Evolutionary conservation across 1,284 basidiomycete species (phyloP).

Genomic region (Hymenochaete sp.): DNA sequence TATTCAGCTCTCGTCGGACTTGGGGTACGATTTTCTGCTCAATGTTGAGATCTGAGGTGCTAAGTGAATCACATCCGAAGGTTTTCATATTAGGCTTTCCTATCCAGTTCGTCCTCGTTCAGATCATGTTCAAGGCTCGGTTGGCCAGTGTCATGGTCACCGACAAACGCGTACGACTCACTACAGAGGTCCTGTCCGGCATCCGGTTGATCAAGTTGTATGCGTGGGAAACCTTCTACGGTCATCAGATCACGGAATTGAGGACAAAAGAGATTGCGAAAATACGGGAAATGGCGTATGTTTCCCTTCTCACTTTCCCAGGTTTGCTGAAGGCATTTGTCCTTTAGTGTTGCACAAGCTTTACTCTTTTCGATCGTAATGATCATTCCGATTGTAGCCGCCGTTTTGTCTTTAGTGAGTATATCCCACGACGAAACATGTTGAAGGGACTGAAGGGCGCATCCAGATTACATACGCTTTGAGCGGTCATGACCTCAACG

Average conservation of each 20-base stretch:
- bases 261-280: slow-evolving; percentile 45
- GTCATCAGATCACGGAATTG: slow-evolving; percentile 40
- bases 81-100: slow-evolving; percentile 54
- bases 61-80: slow-evolving; percentile 20
- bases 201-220: slow-evolving; percentile 55
- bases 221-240: slow-evolving; percentile 59
- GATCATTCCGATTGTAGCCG: slow-evolving; percentile 58
- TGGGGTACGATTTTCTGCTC: slow-evolving; percentile 34
- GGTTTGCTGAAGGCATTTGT: slow-evolving; percentile 2
- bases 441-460: no score
- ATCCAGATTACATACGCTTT: slow-evolving; percentile 61
- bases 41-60: background rate
- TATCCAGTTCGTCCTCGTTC: slow-evolving; percentile 53
- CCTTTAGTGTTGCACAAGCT: slow-evolving; percentile 43
- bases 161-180: slow-evolving; percentile 60
- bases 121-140: slow-evolving; percentile 54
- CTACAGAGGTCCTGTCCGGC: slow-evolving; percentile 55
- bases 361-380: slow-evolving; percentile 47
- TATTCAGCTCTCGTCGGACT: slow-evolving; percentile 66
- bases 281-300: slow-evolving; percentile 43
- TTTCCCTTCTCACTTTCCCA: slow-evolving; percentile 9
- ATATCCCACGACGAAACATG: no score
- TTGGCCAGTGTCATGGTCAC: slow-evolving; percentile 63
- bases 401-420: slow-evolving; percentile 65
- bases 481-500: slow-evolving; percentile 54